Percentiles rank a stretch among this genome's conserved stretches.
Conservation (phyloP, 2,329 filamentous ascomycete species). For the Neopestalotiopsis sp. region DNA sequence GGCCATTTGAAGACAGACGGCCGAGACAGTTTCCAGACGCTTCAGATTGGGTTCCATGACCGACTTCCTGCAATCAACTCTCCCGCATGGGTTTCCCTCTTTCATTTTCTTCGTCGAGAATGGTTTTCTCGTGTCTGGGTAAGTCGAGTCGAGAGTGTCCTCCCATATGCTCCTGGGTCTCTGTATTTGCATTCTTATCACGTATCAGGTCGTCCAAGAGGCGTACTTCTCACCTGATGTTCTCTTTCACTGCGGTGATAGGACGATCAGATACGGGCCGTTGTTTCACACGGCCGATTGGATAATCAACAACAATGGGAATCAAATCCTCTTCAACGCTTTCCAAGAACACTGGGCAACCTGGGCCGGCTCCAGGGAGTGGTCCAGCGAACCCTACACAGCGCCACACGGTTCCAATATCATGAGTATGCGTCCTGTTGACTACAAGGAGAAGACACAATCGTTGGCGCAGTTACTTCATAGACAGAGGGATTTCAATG, state of each 20-base stretch:
- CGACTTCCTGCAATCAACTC: constrained; percentile 2
- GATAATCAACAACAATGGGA: constrained; percentile 5
- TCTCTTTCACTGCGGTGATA: constrained; percentile 16
- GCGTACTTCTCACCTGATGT: constrained; percentile 12
- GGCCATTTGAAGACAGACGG: not conserved
- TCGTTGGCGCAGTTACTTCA: not conserved
- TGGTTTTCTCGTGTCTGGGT: constrained; percentile 18
- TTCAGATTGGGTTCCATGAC: not conserved
- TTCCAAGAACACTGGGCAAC: no score
- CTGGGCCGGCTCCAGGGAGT: no score
- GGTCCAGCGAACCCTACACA: no score
- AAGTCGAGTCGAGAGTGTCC: not conserved
- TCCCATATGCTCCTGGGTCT: not conserved
- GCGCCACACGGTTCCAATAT: not conserved
- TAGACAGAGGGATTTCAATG: not conserved
- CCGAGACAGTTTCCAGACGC: not conserved
- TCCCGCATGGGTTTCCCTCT: constrained; percentile 9
- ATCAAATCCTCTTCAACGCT: no score
- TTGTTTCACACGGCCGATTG: constrained; percentile 15
- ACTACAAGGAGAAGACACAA: not conserved
- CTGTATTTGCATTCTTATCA: not conserved
- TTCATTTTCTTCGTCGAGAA: not conserved
- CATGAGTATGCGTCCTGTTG: not conserved
- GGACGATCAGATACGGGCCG: constrained; percentile 10
- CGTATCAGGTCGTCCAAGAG: constrained; percentile 13